Percentiles rank a stretch among this genome's conserved stretches.
Evolutionary conservation across 306 rosid species (phyloP).

Genomic region (Quillaja saponaria): DNA sequence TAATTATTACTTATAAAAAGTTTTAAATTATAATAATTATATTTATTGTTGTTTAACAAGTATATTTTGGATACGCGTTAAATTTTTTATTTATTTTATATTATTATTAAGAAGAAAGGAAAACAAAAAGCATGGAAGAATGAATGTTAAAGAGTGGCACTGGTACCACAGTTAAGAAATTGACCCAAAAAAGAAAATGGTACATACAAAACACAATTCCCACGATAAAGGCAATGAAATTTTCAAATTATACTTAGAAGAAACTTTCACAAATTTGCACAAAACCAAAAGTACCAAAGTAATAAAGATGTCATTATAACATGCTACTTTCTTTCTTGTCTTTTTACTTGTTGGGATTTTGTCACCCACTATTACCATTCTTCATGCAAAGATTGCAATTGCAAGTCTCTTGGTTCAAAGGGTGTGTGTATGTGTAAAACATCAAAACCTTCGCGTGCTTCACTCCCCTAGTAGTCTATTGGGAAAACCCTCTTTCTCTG

Average conservation of each 20-base stretch:
- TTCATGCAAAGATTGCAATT: conserved; percentile 27
- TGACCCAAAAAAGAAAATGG: conserved; percentile 36
- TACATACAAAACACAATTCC: conserved; percentile 39
- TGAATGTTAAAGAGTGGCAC: conserved; percentile 40
- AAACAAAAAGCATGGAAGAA: neutral
- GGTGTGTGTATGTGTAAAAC: conserved; percentile 42
- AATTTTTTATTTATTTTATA: no score
- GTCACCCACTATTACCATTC: conserved; percentile 34
- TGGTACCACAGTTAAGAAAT: neutral
- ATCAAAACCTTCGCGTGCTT: conserved; percentile 53
- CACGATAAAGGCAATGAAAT: conserved; percentile 36
- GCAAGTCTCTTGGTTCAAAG: conserved; percentile 59
- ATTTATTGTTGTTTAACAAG: no score
- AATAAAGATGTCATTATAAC: conserved; percentile 59
- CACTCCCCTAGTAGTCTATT: conserved; percentile 31
- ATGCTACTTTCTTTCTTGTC: conserved; percentile 47
- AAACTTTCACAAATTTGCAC: conserved; percentile 36
- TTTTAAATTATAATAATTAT: no score
- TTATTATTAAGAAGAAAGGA: no score
- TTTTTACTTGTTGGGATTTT: conserved; percentile 51
- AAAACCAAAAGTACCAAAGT: conserved; percentile 40
- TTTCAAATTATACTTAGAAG: conserved; percentile 15
- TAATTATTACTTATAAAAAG: no score
- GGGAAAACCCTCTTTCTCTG: conserved; percentile 46
- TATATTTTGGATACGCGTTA: no score